phyloP scores from a whole-genome alignment of 2,329 filamentous ascomycete species.

The Colletotrichum sublineola region DNA sequence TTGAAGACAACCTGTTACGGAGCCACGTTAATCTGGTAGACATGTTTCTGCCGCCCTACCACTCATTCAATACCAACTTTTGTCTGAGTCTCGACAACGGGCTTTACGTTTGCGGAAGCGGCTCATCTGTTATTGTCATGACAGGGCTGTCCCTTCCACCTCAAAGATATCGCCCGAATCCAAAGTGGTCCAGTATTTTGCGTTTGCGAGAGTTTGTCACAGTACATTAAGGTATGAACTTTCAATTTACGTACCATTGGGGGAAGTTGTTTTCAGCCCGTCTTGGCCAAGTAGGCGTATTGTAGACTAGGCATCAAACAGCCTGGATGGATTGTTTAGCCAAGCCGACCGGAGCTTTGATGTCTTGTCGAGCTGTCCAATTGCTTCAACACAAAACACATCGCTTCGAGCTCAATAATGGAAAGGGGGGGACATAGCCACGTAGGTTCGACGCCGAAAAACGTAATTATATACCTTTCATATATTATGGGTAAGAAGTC shows the following conservation, averaged over 20 bases:
- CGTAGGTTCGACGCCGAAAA: background rate
- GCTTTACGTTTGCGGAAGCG: background rate
- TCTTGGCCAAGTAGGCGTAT: background rate
- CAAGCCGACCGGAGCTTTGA: too few relatives aligned
- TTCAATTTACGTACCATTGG: background rate
- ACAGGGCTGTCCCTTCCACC: constrained; percentile 1
- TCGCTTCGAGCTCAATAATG: background rate
- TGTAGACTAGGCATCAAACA: background rate
- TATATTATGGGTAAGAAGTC: background rate
- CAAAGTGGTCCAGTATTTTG: background rate
- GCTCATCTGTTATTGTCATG: background rate
- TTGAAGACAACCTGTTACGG: background rate
- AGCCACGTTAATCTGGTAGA: background rate
- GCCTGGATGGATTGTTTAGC: background rate
- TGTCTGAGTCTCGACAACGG: constrained; percentile 2
- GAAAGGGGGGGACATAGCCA: background rate
- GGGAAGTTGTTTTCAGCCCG: background rate
- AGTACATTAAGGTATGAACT: background rate
- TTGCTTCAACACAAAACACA: background rate
- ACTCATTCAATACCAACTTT: background rate
- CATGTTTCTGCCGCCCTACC: background rate
- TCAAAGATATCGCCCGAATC: background rate
- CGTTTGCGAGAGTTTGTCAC: background rate
- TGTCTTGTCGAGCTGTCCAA: too few relatives aligned
- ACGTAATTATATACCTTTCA: background rate